Evolutionary conservation across 306 rosid species (phyloP), one percentile per base, ranked within the genome.

Genomic region (Inga oerstediana): DNA sequence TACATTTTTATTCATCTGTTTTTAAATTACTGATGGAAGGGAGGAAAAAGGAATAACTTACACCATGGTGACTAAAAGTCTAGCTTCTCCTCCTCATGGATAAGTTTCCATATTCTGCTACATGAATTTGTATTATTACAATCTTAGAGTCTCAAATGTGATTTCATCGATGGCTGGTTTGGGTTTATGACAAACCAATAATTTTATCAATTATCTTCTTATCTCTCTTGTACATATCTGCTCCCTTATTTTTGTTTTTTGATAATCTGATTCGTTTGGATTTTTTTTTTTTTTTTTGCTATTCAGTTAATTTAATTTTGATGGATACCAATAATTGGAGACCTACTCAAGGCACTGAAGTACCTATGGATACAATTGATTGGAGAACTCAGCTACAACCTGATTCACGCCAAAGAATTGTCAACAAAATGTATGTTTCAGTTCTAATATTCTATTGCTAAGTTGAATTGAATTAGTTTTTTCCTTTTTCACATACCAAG

Each of bases 371-470:
- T 46, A 64, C 56, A 54, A 39, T 62, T 88, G 91, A 86, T 79
- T 88, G 91, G 91, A 86, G 89, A 81, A 75, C 79, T 84, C 78
- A 67, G 13, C 74, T 88, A 48, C 89, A 46, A 74, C 79, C 77
- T 17, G 91, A 88, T 24, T 83, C 89, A 14, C 89, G 91, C 45
- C 91, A 84, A 86, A 86, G 91, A 86, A 81, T 88, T 74, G 91
- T 88, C 78, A 84, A 84, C 78, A 88, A 83, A 86, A 88, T 88
- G 91, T 88, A 75, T 78, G 87, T 67, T 83, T 81, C 34, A 73
- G 32, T 80, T 59, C 77, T 54, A 81, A 27, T 76, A 71, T 68
- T 37, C 66, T 65, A 3, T 66, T n/a, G 30, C 80, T 52, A 52
- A 81, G 51, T 35, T 84, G 27, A 71, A 37, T 10, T 66, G 77